These are phyloP conservation scores for Elaeagnus macrophylla DNA, from an alignment of 306 rosid genomes.

Conservation along the genomic window DNA sequence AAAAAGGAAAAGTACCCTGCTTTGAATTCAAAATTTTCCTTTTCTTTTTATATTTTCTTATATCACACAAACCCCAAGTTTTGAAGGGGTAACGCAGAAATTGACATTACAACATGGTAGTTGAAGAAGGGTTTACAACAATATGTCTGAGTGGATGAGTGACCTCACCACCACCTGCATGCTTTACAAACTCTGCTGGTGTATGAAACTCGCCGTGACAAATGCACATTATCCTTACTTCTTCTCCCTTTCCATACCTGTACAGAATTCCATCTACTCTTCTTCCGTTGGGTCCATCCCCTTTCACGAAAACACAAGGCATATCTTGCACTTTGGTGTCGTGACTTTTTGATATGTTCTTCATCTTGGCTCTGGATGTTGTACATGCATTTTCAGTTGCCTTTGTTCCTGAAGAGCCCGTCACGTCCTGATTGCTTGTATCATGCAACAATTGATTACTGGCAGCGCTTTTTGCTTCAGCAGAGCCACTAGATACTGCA, in stretches of 20 bases:
- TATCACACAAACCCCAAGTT: conserved; percentile 21
- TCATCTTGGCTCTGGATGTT: conserved; percentile 28
- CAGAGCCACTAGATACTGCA: conserved; percentile 57
- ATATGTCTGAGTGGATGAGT: conserved; percentile 80
- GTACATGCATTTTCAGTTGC: conserved; percentile 24
- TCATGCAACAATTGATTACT: conserved; percentile 41
- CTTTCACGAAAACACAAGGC: conserved; percentile 90
- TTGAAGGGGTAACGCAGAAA: background rate
- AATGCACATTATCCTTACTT: conserved; percentile 95
- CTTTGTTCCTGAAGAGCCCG: conserved; percentile 37
- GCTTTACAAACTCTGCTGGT: conserved; percentile 95
- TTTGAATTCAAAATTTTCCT: conserved; percentile 16
- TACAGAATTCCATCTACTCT: conserved; percentile 84
- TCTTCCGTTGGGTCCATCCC: conserved; percentile 75
- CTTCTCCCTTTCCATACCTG: conserved; percentile 82
- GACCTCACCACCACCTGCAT: conserved; percentile 90
- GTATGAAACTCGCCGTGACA: conserved; percentile 89
- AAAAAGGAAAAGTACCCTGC: conserved; percentile 6
- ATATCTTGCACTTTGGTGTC: conserved; percentile 62
- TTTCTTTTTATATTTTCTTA: conserved; percentile 13
- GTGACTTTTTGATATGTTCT: conserved; percentile 35
- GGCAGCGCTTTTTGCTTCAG: conserved; percentile 55
- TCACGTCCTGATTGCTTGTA: conserved; percentile 31
- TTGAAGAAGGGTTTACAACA: conserved; percentile 66
- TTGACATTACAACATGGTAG: conserved; percentile 34